Conservation (phyloP, 371 early-diverging fungal species). For the Mortierella sp. region DNA sequence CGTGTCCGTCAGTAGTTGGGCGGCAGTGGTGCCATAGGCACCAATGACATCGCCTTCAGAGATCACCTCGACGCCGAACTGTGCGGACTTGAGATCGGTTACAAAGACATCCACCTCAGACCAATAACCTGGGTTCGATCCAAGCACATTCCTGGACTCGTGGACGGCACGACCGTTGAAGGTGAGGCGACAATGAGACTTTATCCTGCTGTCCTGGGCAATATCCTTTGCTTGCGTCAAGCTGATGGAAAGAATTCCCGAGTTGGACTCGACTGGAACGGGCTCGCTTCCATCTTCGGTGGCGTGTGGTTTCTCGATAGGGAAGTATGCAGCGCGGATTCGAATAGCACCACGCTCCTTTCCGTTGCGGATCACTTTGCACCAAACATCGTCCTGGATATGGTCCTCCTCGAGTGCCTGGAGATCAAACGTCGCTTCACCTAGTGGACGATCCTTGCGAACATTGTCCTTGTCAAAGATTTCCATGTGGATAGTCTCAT, state of each 20-base stretch:
- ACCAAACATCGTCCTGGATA: constrained; percentile 57
- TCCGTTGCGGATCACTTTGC: constrained; percentile 45
- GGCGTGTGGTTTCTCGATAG: constrained; percentile 33
- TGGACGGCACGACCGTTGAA: constrained; percentile 28
- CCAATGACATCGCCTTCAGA: constrained; percentile 34
- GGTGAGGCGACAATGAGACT: constrained; percentile 24
- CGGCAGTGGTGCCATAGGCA: constrained; percentile 21
- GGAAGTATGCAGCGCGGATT: constrained; percentile 48
- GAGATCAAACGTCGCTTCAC: constrained; percentile 66
- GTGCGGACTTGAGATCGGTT: constrained; percentile 36
- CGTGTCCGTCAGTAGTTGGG: constrained; percentile 17
- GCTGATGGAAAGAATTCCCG: constrained; percentile 50
- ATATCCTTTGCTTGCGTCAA: constrained; percentile 54
- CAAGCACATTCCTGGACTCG: constrained; percentile 31
- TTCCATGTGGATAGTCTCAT: constrained; percentile 71
- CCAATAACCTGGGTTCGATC: constrained; percentile 39
- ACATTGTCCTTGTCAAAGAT: constrained; percentile 78
- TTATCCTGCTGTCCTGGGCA: constrained; percentile 33
- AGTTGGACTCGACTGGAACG: constrained; percentile 44
- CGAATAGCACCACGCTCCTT: constrained; percentile 52
- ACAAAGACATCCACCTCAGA: constrained; percentile 33
- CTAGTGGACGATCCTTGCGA: constrained; percentile 72
- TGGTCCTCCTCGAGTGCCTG: constrained; percentile 61
- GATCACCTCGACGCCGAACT: constrained; percentile 30
- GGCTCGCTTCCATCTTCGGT: constrained; percentile 26